A percentile compares a stretch with the other conserved stretches of the same genome.
These are phyloP conservation scores for Alternaria triticimaculans DNA, from an alignment of 2,329 filamentous ascomycete genomes.

Conservation along the genomic window DNA sequence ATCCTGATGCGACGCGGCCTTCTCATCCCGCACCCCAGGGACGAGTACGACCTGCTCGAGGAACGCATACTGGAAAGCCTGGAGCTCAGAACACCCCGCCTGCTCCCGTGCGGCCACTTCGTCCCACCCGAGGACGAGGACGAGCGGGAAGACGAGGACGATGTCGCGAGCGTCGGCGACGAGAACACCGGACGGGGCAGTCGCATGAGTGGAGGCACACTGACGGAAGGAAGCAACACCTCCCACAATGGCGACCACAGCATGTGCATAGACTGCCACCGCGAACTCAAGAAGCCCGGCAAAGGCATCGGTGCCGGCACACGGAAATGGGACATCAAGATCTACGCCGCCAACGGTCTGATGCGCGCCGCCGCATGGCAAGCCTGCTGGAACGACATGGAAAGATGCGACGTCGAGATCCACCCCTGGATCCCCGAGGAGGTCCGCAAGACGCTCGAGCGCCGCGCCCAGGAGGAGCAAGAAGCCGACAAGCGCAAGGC, in stretches of 20 bases:
- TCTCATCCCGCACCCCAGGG: constrained; percentile 77
- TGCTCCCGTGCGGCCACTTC: constrained; percentile 80
- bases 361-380: constrained; percentile 93
- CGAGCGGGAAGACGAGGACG: constrained; percentile 50
- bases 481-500: constrained; percentile 38
- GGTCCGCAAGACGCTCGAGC: constrained; percentile 67
- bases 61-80: constrained; percentile 77
- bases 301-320: constrained; percentile 47
- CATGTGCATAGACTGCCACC: constrained; percentile 58
- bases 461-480: constrained; percentile 53
- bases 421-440: constrained; percentile 71
- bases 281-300: constrained; percentile 46
- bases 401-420: constrained; percentile 94
- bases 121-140: constrained; percentile 51
- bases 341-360: constrained; percentile 93
- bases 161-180: constrained; percentile 43
- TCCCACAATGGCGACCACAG: constrained; percentile 40
- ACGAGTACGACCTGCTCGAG: constrained; percentile 80
- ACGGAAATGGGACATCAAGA: constrained; percentile 77
- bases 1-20: constrained; percentile 73
- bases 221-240: constrained; percentile 39
- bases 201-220: constrained; percentile 45
- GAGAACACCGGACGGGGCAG: constrained; percentile 43
- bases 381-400: constrained; percentile 97
- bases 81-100: constrained; percentile 72